These are phyloP conservation scores for Agrocybe praecox DNA, from an alignment of 768 basidiomycete genomes.

Conservation along the genomic window DNA sequence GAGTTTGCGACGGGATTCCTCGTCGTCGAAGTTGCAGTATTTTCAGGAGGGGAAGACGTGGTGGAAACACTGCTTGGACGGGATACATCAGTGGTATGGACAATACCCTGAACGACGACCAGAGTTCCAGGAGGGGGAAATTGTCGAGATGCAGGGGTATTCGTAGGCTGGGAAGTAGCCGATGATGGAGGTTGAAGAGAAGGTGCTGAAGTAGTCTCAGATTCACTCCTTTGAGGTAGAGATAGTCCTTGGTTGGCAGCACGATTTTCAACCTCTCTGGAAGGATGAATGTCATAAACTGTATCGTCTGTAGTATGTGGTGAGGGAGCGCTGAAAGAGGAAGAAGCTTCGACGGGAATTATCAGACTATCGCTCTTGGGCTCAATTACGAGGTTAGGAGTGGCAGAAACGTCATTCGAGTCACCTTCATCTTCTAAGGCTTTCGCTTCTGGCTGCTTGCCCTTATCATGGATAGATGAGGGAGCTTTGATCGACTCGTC, in stretches of 20 bases:
- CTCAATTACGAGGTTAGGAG: constrained; percentile 10
- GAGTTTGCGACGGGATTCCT: constrained; percentile 31
- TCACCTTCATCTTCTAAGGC: constrained; percentile 16
- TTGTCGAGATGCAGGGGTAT: constrained; percentile 31
- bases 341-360: background rate
- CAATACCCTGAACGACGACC: constrained; percentile 83
- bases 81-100: constrained; percentile 73
- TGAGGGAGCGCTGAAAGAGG: background rate
- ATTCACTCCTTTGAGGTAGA: background rate
- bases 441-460: constrained; percentile 20
- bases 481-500: constrained; percentile 14
- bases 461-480: constrained; percentile 16
- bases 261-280: background rate
- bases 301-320: background rate
- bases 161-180: constrained; percentile 7
- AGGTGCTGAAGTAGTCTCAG: background rate
- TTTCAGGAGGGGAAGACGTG: constrained; percentile 10
- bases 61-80: constrained; percentile 9
- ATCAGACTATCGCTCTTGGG: background rate
- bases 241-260: background rate
- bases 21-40: background rate
- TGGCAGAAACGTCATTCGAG: constrained; percentile 3
- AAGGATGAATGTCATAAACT: background rate
- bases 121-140: constrained; percentile 79
- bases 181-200: constrained; percentile 7